A percentile compares a stretch with the other conserved stretches of the same genome.
These are phyloP conservation scores for Myochromella boudieri DNA, from an alignment of 768 basidiomycete species.

Conservation along the genomic window DNA sequence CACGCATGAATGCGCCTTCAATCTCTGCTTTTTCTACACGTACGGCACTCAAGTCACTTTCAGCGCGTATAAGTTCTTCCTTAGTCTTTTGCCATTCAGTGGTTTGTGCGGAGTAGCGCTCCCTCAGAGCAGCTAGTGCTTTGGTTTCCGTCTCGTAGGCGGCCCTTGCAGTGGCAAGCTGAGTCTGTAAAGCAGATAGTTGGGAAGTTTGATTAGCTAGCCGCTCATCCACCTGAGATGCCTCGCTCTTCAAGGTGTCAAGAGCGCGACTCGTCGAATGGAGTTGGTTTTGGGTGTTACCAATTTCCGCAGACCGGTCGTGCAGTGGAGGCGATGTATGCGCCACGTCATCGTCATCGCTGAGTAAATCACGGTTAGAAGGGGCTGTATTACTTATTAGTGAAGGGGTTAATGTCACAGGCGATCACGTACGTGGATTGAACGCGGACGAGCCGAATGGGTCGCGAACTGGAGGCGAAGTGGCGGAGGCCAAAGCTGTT, in stretches of 20 bases:
- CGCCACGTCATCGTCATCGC: constrained; percentile 66
- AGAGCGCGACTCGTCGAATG: constrained; percentile 76
- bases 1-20: constrained; percentile 80
- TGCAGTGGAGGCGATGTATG: constrained; percentile 53
- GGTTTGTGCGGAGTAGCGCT: constrained; percentile 65
- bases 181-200: constrained; percentile 78
- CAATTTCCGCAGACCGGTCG: constrained; percentile 83
- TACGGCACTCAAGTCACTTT: constrained; percentile 89
- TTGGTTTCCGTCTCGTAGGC: constrained; percentile 85
- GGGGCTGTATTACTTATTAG: constrained; percentile 10
- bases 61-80: constrained; percentile 82
- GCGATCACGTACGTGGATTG: constrained; percentile 25
- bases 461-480: constrained; percentile 34
- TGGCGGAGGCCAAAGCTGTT: constrained; percentile 21
- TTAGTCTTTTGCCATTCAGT: constrained; percentile 69
- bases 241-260: constrained; percentile 63
- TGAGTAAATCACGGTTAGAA: constrained; percentile 57
- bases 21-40: constrained; percentile 90
- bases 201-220: constrained; percentile 70
- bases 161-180: constrained; percentile 80
- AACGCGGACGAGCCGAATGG: constrained; percentile 48
- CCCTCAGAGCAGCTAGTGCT: constrained; percentile 63
- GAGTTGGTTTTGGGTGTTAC: constrained; percentile 84
- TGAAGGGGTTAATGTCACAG: background rate
- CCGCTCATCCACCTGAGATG: constrained; percentile 60